phyloP scores from a whole-genome alignment of 768 basidiomycete species.

The Collybia mongolica region DNA sequence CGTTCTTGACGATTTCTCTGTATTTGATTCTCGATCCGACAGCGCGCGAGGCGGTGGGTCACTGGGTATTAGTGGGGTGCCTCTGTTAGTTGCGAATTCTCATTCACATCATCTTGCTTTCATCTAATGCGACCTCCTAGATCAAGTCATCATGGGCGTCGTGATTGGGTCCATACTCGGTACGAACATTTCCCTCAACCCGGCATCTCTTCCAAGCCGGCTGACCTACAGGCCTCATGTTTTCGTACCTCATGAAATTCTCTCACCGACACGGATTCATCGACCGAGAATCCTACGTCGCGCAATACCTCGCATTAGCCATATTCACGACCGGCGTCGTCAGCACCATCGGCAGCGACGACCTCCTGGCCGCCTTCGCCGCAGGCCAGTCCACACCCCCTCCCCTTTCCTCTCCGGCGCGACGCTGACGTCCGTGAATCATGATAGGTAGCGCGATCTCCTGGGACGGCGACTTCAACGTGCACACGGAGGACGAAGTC shows the following conservation, averaged over 20 bases:
- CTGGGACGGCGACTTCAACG: constrained; percentile 86
- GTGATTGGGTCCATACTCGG: constrained; percentile 54
- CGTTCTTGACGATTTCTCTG: constrained; percentile 83
- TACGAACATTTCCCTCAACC: not conserved
- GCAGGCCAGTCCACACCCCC: constrained; percentile 42
- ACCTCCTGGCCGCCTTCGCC: constrained; percentile 87
- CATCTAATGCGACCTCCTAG: constrained; percentile 30
- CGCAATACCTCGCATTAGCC: constrained; percentile 75
- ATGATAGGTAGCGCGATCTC: constrained; percentile 61
- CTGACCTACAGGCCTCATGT: constrained; percentile 48
- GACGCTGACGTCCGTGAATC: constrained; percentile 7
- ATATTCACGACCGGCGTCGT: constrained; percentile 76
- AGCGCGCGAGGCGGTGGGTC: constrained; percentile 60
- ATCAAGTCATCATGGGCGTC: constrained; percentile 82
- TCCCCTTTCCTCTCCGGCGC: constrained; percentile 3
- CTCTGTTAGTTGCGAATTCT: constrained; percentile 43
- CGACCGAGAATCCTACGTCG: constrained; percentile 83
- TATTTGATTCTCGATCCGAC: constrained; percentile 78
- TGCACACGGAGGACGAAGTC: constrained; percentile 76
- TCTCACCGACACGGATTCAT: constrained; percentile 62
- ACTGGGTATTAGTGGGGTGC: constrained; percentile 89
- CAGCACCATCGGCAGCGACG: constrained; percentile 80
- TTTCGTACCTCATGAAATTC: constrained; percentile 72
- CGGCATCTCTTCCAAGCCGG: not conserved
- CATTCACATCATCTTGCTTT: not conserved